Conservation (phyloP, 208 protist species). For the Novymonas esmeraldas region DNA sequence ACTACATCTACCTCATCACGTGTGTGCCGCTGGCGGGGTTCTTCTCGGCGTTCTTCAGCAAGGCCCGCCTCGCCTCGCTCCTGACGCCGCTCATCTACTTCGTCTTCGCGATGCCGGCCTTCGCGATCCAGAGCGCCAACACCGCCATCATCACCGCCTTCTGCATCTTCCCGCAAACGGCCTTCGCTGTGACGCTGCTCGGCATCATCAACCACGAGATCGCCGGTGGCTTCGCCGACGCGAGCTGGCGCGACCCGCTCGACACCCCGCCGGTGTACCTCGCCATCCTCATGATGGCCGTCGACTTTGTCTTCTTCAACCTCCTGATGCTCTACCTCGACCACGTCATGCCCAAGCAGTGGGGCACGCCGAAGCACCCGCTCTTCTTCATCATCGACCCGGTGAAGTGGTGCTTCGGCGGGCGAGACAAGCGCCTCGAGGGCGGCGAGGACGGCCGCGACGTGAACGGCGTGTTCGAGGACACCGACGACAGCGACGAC, state of each 20-base stretch:
- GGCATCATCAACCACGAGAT: slow-evolving; percentile 43
- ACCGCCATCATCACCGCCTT: slow-evolving; percentile 22
- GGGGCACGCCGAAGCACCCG: slow-evolving; percentile 61
- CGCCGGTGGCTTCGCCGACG: slow-evolving; percentile 31
- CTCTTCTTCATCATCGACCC: slow-evolving; percentile 74
- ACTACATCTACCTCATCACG: slow-evolving; percentile 60
- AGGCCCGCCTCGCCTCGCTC: slow-evolving; percentile 58
- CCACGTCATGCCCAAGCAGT: slow-evolving; percentile 57
- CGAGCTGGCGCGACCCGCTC: slow-evolving; percentile 29
- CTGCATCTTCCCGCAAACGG: slow-evolving; percentile 52
- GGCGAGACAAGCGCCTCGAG: slow-evolving; percentile 4
- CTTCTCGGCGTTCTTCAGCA: slow-evolving; percentile 65
- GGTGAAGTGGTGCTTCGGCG: slow-evolving; percentile 26
- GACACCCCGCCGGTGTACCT: slow-evolving; percentile 15
- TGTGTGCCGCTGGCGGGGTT: slow-evolving; percentile 50
- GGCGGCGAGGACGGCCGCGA: slow-evolving; percentile 39
- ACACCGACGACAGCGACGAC: slow-evolving; percentile 10
- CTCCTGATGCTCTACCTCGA: slow-evolving; percentile 74
- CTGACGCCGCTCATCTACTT: slow-evolving; percentile 76
- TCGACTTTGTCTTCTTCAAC: slow-evolving; percentile 63
- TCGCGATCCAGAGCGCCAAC: slow-evolving; percentile 44
- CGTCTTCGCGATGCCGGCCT: slow-evolving; percentile 28
- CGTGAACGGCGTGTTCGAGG: slow-evolving; percentile 32
- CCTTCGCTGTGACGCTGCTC: slow-evolving; percentile 38
- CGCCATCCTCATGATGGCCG: slow-evolving; percentile 20